Evolutionary conservation across 139 green algal genomes (phyloP).

Genomic region (Auxenochlorella protothecoides): DNA sequence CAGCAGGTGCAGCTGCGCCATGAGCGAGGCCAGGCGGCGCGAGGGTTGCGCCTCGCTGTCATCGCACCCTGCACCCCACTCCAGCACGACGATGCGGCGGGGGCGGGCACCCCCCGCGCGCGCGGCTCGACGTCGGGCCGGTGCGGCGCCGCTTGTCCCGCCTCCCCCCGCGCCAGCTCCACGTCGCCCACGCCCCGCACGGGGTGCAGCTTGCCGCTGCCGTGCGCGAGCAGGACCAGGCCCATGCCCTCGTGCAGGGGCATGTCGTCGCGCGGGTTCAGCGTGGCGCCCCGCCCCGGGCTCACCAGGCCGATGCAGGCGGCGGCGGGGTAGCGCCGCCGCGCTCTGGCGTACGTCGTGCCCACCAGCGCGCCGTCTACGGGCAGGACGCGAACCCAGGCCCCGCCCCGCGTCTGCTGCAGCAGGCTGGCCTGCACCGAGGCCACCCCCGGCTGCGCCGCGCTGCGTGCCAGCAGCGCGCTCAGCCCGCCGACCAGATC

Average conservation of each 20-base stretch:
- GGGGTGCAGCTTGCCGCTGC: no score
- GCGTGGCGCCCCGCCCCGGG: not conserved
- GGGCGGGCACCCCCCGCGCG: not conserved
- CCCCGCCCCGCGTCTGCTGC: slow-evolving; percentile 22
- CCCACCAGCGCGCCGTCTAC: slow-evolving; percentile 10
- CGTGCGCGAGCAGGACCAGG: not conserved
- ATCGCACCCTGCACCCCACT: not conserved
- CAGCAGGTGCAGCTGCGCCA: not conserved
- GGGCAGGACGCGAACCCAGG: slow-evolving; percentile 20
- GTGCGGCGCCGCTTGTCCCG: no score
- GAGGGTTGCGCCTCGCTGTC: not conserved
- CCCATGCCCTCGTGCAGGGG: slow-evolving; percentile 1
- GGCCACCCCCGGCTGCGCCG: slow-evolving; percentile 22
- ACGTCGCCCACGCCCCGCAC: no score
- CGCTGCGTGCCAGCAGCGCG: slow-evolving; percentile 17
- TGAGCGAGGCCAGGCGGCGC: not conserved
- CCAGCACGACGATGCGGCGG: not conserved
- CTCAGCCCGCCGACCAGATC: slow-evolving; percentile 11
- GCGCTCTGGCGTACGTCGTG: slow-evolving; percentile 11
- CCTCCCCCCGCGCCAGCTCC: no score
- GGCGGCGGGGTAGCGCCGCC: slow-evolving; percentile 6
- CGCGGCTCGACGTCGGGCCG: no score
- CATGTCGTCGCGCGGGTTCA: slow-evolving; percentile 14
- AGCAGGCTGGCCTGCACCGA: slow-evolving; percentile 28
- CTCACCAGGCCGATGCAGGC: not conserved